These are phyloP conservation scores for Arthroderma sp. DNA, from an alignment of 2,329 filamentous ascomycete species.

Conservation along the genomic window DNA sequence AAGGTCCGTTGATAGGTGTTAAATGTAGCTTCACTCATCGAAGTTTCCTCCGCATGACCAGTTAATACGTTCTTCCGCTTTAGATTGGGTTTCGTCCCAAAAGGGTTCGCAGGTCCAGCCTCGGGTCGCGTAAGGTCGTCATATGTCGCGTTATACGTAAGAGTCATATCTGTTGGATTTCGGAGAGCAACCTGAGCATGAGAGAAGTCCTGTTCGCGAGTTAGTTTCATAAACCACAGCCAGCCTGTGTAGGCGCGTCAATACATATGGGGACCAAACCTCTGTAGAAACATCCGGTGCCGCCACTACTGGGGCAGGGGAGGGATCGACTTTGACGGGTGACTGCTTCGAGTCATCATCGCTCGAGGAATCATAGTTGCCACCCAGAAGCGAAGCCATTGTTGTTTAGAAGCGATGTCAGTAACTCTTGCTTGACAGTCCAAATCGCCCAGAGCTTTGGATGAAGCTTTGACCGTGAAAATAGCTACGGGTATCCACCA, in stretches of 20 bases:
- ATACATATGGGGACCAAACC: slow-evolving; percentile 35
- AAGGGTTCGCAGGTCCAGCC: slow-evolving; percentile 62
- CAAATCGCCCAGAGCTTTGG: too few species aligned
- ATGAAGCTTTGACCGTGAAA: too few species aligned
- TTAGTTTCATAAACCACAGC: slow-evolving; percentile 18
- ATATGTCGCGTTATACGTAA: slow-evolving; percentile 49
- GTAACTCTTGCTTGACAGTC: too few species aligned
- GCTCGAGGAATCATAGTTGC: slow-evolving; percentile 35
- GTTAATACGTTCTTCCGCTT: slow-evolving; percentile 77
- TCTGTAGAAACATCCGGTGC: slow-evolving; percentile 43
- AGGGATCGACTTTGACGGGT: slow-evolving; percentile 13
- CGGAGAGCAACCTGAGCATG: slow-evolving; percentile 39
- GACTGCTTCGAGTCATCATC: slow-evolving; percentile 31
- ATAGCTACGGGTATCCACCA: too few species aligned
- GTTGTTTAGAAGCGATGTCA: too few species aligned
- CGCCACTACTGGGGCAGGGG: slow-evolving; percentile 28
- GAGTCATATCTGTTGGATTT: slow-evolving; percentile 37
- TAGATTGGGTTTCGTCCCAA: slow-evolving; percentile 45
- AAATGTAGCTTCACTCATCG: slow-evolving; percentile 82
- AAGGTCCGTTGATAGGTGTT: slow-evolving; percentile 74
- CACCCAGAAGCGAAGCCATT: slow-evolving; percentile 34
- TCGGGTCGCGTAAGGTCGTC: slow-evolving; percentile 55
- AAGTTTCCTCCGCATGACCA: slow-evolving; percentile 75
- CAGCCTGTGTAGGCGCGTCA: not conserved
- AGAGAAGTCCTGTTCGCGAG: slow-evolving; percentile 33